Conservation (phyloP, 805 yeast species). For the Yamadazyma ubonensis region DNA sequence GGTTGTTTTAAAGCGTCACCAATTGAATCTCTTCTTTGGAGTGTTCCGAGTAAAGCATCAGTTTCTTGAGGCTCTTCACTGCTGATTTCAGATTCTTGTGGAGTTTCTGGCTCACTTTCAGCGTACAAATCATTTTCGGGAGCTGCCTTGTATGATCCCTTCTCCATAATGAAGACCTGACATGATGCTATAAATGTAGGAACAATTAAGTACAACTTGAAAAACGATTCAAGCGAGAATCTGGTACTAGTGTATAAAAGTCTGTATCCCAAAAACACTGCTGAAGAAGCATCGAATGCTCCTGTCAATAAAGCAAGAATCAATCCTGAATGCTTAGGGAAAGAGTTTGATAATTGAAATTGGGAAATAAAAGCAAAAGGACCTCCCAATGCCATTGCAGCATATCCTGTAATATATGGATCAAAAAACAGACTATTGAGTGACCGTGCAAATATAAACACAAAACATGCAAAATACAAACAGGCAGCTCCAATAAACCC, state of each 20-base stretch:
- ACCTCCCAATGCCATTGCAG: constrained; percentile 56
- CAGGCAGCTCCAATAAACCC: constrained; percentile 52
- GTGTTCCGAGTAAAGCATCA: constrained; percentile 21
- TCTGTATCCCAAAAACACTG: constrained; percentile 51
- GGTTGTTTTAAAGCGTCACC: constrained; percentile 58
- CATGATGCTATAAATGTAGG: constrained; percentile 49
- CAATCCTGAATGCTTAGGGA: constrained; percentile 53
- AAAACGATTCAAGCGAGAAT: constrained; percentile 45
- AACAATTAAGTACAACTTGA: constrained; percentile 46
- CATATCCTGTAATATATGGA: constrained; percentile 53
- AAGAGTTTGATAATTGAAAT: constrained; percentile 56
- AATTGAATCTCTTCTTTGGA: constrained; percentile 49
- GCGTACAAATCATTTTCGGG: constrained; percentile 28
- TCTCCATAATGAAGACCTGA: constrained; percentile 49
- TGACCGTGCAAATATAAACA: constrained; percentile 42
- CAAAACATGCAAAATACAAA: constrained; percentile 44
- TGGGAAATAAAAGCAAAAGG: constrained; percentile 57
- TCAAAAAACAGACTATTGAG: constrained; percentile 32
- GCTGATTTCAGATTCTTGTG: constrained; percentile 3
- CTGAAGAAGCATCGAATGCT: constrained; percentile 59
- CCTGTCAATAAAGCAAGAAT: constrained; percentile 56
- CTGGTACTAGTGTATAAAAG: constrained; percentile 34
- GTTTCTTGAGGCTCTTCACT: constrained; percentile 20
- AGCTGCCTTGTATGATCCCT: constrained; percentile 47
- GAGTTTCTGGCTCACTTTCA: constrained; percentile 18